phyloP scores from a whole-genome alignment of 192 early-diverging fungal species.

The Pilaira anomala region DNA sequence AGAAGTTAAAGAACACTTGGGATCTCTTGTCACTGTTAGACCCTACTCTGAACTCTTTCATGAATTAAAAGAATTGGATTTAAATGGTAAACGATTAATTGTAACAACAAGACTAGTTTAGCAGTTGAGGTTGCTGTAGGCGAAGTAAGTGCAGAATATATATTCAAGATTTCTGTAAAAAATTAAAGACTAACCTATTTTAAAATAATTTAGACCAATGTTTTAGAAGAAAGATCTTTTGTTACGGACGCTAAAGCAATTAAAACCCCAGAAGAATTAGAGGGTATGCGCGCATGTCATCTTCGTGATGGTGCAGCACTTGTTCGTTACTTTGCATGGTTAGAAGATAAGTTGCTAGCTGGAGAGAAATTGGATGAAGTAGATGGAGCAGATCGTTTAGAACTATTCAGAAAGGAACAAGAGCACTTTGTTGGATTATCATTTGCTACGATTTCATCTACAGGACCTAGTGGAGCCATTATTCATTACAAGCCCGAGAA shows the following conservation, averaged over 20 bases:
- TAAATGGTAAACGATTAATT: constrained; percentile 53
- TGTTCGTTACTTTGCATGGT: constrained; percentile 87
- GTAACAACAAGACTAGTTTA: constrained; percentile 66
- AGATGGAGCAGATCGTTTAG: constrained; percentile 82
- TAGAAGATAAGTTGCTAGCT: constrained; percentile 82
- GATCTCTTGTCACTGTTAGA: constrained; percentile 53
- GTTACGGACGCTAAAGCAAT: constrained; percentile 83
- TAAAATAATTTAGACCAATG: constrained; percentile 40
- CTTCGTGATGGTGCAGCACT: constrained; percentile 87
- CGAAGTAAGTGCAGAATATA: constrained; percentile 29
- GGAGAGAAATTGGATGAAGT: constrained; percentile 77
- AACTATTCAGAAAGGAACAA: constrained; percentile 70
- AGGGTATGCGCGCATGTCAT: constrained; percentile 92
- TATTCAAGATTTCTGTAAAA: background rate
- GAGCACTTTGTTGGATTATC: constrained; percentile 86
- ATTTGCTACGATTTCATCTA: constrained; percentile 95
- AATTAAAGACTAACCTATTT: background rate
- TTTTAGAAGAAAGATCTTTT: constrained; percentile 61
- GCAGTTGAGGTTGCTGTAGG: constrained; percentile 77
- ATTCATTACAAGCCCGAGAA: constrained; percentile 95
- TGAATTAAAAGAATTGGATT: constrained; percentile 47
- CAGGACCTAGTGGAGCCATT: constrained; percentile 95
- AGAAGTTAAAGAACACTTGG: constrained; percentile 61
- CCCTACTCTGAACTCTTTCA: constrained; percentile 79
- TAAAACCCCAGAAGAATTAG: constrained; percentile 87